These are phyloP conservation scores for Eucalyptus erythrocorys DNA, from an alignment of 345 rosid genomes.

Conservation along the genomic window DNA sequence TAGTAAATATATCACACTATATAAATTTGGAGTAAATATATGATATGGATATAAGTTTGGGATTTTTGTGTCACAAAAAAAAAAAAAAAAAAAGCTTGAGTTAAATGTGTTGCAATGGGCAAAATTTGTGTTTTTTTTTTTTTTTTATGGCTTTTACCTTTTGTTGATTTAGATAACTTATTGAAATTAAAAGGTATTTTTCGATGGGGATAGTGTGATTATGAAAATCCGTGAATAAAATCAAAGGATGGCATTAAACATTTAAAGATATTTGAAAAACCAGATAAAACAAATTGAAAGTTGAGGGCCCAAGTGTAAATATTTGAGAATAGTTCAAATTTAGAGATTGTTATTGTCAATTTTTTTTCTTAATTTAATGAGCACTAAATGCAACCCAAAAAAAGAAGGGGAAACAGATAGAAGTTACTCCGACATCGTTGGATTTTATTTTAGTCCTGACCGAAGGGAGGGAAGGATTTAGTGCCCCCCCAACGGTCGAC, in stretches of 20 bases:
- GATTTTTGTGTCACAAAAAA: too few relatives aligned
- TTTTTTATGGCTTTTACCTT: too few relatives aligned
- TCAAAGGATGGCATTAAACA: neutral
- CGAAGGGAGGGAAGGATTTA: neutral
- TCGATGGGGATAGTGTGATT: neutral
- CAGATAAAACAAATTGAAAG: neutral
- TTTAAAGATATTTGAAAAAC: neutral
- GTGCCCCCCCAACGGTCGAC: neutral
- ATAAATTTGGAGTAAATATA: fast-evolving
- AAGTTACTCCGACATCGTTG: neutral
- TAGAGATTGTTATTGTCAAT: neutral
- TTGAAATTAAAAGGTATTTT: neutral
- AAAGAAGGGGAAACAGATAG: neutral
- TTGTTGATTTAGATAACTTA: neutral
- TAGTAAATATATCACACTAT: fast-evolving
- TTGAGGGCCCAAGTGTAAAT: neutral
- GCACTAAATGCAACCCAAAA: neutral
- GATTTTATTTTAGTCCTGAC: neutral
- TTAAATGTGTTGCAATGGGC: too few relatives aligned
- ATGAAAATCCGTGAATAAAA: neutral
- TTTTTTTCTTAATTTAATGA: neutral
- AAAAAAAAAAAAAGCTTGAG: too few relatives aligned
- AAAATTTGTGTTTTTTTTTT: too few relatives aligned
- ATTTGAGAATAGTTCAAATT: neutral
- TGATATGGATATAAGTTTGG: too few relatives aligned